Conservation (phyloP, 257 asterid species). For the Solanum commersonii region DNA sequence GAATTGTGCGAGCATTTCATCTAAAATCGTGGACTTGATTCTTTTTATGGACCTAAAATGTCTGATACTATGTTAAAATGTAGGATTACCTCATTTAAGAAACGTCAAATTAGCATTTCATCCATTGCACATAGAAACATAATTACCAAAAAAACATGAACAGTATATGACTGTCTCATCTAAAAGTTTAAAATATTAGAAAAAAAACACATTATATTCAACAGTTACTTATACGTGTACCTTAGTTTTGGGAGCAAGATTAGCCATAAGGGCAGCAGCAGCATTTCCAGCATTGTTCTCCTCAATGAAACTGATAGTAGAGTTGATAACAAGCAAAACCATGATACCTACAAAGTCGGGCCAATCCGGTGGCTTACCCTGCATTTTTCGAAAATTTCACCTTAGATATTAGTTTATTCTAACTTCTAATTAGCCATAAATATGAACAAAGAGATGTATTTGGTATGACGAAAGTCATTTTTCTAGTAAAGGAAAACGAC, state of each 20-base stretch:
- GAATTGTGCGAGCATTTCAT: background rate
- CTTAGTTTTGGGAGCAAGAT: constrained; percentile 90
- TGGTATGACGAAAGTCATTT: background rate
- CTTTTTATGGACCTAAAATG: background rate
- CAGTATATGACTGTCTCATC: background rate
- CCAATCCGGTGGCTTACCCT: constrained; percentile 83
- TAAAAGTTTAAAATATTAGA: background rate
- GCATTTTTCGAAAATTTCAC: background rate
- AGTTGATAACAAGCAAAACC: constrained; percentile 59
- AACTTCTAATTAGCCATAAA: background rate
- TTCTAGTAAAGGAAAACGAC: background rate
- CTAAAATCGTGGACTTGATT: background rate
- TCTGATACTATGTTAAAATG: background rate
- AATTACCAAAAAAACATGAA: background rate
- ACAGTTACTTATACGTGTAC: constrained; percentile 3
- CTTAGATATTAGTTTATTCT: background rate
- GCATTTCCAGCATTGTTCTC: constrained; percentile 87
- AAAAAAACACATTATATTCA: too few relatives aligned
- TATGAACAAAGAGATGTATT: background rate
- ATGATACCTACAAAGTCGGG: constrained; percentile 71
- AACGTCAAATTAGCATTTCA: too few relatives aligned
- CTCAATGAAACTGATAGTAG: constrained; percentile 74
- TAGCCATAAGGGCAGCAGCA: constrained; percentile 91
- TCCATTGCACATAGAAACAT: too few relatives aligned
- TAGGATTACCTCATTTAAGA: background rate